A percentile compares a stretch with the other conserved stretches of the same genome.
Evolutionary conservation across 1,284 basidiomycete genomes (phyloP).

Genomic region (Puccinia hordei): DNA sequence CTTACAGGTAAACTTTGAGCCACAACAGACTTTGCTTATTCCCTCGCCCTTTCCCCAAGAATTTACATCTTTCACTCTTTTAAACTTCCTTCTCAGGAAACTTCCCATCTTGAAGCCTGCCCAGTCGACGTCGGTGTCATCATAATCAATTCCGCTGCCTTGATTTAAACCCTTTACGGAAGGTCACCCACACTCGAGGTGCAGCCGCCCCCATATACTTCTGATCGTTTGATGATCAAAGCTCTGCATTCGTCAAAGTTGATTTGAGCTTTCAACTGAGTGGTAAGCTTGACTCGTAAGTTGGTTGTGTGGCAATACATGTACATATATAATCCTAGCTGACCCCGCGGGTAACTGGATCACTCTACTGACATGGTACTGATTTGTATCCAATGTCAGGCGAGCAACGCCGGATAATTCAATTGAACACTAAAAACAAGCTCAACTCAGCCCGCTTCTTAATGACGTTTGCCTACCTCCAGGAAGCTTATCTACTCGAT

Average conservation of each 20-base stretch:
- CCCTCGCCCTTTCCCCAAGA: not conserved
- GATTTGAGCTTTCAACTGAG: too few species aligned
- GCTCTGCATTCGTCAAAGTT: too few species aligned
- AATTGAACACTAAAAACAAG: not conserved
- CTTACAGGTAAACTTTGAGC: not conserved
- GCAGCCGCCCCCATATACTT: not conserved
- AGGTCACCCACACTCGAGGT: not conserved
- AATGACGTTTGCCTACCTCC: not conserved
- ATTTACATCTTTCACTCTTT: not conserved
- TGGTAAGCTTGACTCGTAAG: too few species aligned
- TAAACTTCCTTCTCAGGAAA: not conserved
- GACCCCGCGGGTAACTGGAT: too few species aligned
- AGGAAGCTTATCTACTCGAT: conserved; percentile 8
- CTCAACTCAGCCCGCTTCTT: not conserved
- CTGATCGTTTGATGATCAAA: too few species aligned
- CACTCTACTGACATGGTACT: too few species aligned
- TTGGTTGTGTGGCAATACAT: too few species aligned
- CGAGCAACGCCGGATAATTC: not conserved
- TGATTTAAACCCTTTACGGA: not conserved
- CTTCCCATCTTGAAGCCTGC: not conserved
- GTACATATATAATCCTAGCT: too few species aligned
- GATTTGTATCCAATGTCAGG: not conserved
- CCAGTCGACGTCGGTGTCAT: not conserved
- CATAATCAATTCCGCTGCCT: not conserved
- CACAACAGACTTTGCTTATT: not conserved